A percentile compares a stretch with the other conserved stretches of the same genome.
Evolutionary conservation across 805 yeast species (phyloP).

Genomic region (Wickerhamiella australiensis): DNA sequence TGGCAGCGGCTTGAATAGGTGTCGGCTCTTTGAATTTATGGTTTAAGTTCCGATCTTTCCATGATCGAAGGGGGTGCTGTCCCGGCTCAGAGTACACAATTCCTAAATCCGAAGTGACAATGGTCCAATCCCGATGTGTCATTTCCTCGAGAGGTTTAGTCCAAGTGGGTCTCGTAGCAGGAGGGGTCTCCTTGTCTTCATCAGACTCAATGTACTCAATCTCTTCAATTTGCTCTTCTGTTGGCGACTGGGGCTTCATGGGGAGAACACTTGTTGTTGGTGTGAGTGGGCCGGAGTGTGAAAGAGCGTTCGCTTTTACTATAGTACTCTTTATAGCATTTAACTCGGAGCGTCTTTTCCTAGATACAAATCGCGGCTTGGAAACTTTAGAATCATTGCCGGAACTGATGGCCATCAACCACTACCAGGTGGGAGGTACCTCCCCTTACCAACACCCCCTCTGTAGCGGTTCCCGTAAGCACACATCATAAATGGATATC

Average conservation of each 20-base stretch:
- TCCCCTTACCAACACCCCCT: neutral
- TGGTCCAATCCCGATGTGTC: constrained; percentile 83
- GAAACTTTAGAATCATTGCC: constrained; percentile 1
- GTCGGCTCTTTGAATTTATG: constrained; percentile 55
- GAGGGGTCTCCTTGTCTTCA: neutral
- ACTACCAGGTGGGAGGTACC: neutral
- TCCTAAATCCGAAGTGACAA: constrained; percentile 63
- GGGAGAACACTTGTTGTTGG: too few species aligned
- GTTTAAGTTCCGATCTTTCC: constrained; percentile 45
- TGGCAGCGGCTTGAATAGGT: constrained; percentile 80
- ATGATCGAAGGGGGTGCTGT: constrained; percentile 48
- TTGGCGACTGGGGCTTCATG: constrained; percentile 11
- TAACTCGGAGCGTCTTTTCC: constrained; percentile 11
- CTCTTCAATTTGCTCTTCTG: neutral
- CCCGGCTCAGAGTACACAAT: constrained; percentile 36
- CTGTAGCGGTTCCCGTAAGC: constrained; percentile 1
- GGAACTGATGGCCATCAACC: neutral
- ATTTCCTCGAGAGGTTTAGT: constrained; percentile 50
- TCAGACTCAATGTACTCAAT: neutral
- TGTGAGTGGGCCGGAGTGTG: neutral
- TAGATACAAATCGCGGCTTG: constrained; percentile 14
- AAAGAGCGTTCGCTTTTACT: neutral
- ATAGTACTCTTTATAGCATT: constrained; percentile 18
- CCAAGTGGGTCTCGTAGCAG: constrained; percentile 37
- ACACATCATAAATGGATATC: constrained; percentile 4